These are phyloP conservation scores for Mrakia blollopis DNA, from an alignment of 768 basidiomycete genomes.

Conservation along the genomic window DNA sequence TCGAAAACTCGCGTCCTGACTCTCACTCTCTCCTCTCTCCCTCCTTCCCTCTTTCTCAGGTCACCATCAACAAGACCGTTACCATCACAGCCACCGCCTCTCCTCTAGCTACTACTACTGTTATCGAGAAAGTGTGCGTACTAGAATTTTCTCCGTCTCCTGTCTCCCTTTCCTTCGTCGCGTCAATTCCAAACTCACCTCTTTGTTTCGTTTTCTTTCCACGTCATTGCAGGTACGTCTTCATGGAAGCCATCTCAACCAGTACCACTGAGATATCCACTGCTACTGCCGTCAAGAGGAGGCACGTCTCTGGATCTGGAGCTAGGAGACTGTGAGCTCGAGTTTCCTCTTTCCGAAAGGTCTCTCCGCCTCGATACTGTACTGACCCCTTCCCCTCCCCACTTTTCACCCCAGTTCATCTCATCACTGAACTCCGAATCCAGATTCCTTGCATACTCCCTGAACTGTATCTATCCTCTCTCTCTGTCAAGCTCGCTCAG, in stretches of 20 bases:
- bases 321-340: background rate
- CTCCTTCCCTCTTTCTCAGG: background rate
- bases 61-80: background rate
- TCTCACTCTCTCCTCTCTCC: background rate
- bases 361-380: background rate
- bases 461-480: background rate
- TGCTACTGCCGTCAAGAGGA: background rate
- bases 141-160: background rate
- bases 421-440: background rate
- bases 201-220: background rate
- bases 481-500: background rate
- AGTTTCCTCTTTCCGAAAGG: background rate
- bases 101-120: background rate
- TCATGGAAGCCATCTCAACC: conserved; percentile 6
- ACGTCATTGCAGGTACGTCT: conserved; percentile 5
- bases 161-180: background rate
- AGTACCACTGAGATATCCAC: conserved; percentile 1
- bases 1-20: background rate
- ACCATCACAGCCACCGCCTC: background rate
- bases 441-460: background rate
- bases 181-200: background rate
- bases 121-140: conserved; percentile 8
- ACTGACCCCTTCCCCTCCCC: background rate
- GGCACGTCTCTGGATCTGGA: background rate
- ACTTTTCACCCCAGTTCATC: too few relatives aligned